phyloP scores from a whole-genome alignment of 352 stramenopile species.

The Blastocystis sp. region DNA sequence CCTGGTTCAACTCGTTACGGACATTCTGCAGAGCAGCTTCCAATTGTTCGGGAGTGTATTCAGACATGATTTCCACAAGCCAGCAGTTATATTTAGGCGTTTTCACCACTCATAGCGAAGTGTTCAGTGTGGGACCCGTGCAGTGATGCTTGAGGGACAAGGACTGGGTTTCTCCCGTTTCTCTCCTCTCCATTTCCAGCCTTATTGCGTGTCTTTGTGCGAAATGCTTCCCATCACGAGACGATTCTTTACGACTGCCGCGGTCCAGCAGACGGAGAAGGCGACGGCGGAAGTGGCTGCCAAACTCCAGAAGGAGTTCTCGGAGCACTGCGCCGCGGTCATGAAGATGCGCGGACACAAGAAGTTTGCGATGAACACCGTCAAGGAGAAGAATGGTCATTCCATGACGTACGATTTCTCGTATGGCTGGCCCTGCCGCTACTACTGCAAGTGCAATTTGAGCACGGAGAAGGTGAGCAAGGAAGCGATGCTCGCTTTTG shows the following conservation, averaged over 20 bases:
- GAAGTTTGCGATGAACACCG: slow-evolving; percentile 31
- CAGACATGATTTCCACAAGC: slow-evolving; percentile 30
- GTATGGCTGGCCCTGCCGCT: slow-evolving; percentile 51
- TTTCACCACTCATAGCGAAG: slow-evolving; percentile 8
- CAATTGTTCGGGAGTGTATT: slow-evolving; percentile 61
- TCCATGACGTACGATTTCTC: slow-evolving; percentile 58
- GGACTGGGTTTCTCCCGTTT: not conserved
- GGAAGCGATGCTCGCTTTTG: slow-evolving; percentile 20
- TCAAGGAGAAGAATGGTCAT: slow-evolving; percentile 32
- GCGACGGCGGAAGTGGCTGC: slow-evolving; percentile 16
- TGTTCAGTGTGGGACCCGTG: not conserved
- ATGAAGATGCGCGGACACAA: slow-evolving; percentile 60
- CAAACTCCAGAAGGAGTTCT: slow-evolving; percentile 53
- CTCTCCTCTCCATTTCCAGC: slow-evolving; percentile 3
- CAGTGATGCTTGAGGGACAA: slow-evolving; percentile 26
- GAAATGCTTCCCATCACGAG: slow-evolving; percentile 25
- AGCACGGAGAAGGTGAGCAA: slow-evolving; percentile 45
- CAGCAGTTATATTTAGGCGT: no score
- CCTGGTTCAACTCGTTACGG: slow-evolving; percentile 80
- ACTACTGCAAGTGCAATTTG: slow-evolving; percentile 55
- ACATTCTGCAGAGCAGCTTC: slow-evolving; percentile 74
- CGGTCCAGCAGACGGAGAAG: slow-evolving; percentile 6
- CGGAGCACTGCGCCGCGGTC: slow-evolving; percentile 16
- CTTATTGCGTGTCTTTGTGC: not conserved
- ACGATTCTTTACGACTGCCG: slow-evolving; percentile 52